A percentile compares a stretch with the other conserved stretches of the same genome.
Conservation (phyloP, 257 asterid species). For the Capsicum chinense region DNA sequence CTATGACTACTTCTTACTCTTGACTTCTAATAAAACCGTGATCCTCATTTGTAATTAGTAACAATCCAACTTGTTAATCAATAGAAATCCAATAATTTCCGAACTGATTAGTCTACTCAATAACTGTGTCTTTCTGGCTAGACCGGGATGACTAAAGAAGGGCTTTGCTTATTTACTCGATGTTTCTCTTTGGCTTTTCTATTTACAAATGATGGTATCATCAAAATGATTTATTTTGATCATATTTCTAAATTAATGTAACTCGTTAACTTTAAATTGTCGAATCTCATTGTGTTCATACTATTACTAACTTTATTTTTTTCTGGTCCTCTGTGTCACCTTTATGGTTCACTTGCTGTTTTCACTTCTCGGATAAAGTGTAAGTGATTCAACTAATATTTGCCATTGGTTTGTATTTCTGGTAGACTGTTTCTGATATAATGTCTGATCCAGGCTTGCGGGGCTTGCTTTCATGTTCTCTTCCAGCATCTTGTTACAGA, state of each 20-base stretch:
- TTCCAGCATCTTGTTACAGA: slow-evolving; percentile 86
- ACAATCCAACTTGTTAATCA: background rate
- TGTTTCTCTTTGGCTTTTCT: background rate
- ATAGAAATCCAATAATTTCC: background rate
- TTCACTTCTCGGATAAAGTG: slow-evolving; percentile 57
- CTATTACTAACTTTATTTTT: slow-evolving; percentile 36
- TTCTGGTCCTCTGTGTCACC: slow-evolving; percentile 28
- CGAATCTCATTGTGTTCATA: slow-evolving; percentile 26
- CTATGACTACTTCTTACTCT: background rate
- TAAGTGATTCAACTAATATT: slow-evolving; percentile 52
- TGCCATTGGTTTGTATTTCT: slow-evolving; percentile 28
- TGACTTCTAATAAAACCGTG: background rate
- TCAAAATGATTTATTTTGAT: background rate
- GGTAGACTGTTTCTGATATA: slow-evolving; percentile 32
- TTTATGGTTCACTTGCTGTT: slow-evolving; percentile 37
- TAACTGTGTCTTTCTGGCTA: background rate
- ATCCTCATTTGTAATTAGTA: background rate
- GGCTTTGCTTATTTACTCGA: background rate
- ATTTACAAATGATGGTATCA: background rate
- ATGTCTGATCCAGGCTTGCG: slow-evolving; percentile 72
- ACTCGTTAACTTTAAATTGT: background rate
- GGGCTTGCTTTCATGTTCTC: slow-evolving; percentile 99
- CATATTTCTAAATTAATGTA: background rate
- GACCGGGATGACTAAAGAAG: background rate
- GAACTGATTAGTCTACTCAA: background rate